Percentiles rank a stretch among this genome's conserved stretches.
Conservation (phyloP, 192 early-diverging fungal genomes). For the Phycomyces blakesleeanus region DNA sequence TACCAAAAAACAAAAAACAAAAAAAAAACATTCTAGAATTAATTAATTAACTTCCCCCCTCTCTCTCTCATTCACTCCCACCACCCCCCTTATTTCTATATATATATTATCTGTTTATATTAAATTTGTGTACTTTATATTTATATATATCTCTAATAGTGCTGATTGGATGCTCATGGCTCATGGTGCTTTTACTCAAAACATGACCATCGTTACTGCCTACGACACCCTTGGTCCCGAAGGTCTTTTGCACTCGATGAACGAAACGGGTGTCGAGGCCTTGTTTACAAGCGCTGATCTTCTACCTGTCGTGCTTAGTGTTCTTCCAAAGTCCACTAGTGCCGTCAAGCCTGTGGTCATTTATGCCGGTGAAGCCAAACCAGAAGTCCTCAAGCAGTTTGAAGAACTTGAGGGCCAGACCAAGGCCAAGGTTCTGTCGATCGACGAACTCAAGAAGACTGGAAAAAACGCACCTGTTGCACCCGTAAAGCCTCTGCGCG, state of each 20-base stretch:
- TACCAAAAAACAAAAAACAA: too few relatives aligned
- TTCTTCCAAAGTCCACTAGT: slow-evolving; percentile 55
- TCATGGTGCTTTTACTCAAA: slow-evolving; percentile 61
- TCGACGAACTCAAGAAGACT: slow-evolving; percentile 59
- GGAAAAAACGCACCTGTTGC: slow-evolving; percentile 62
- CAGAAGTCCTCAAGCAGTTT: slow-evolving; percentile 44
- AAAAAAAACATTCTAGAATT: too few relatives aligned
- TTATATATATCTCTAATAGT: slow-evolving; percentile 19
- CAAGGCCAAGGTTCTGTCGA: slow-evolving; percentile 50
- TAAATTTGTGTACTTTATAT: too few relatives aligned
- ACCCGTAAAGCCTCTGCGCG: slow-evolving; percentile 59
- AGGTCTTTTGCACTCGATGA: slow-evolving; percentile 71
- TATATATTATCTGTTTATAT: too few relatives aligned
- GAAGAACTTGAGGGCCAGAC: slow-evolving; percentile 38
- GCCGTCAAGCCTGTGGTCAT: slow-evolving; percentile 58
- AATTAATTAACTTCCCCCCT: too few relatives aligned
- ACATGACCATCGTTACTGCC: slow-evolving; percentile 78
- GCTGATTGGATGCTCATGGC: slow-evolving; percentile 34
- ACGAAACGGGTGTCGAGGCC: slow-evolving; percentile 68
- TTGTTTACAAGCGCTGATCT: slow-evolving; percentile 74
- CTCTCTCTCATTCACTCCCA: too few relatives aligned
- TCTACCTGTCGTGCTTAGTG: slow-evolving; percentile 56
- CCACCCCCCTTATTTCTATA: too few relatives aligned
- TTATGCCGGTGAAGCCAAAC: slow-evolving; percentile 61
- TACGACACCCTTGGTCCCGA: slow-evolving; percentile 83